Conservation (phyloP, 1,284 basidiomycete genomes). For the Malassezia equina region DNA sequence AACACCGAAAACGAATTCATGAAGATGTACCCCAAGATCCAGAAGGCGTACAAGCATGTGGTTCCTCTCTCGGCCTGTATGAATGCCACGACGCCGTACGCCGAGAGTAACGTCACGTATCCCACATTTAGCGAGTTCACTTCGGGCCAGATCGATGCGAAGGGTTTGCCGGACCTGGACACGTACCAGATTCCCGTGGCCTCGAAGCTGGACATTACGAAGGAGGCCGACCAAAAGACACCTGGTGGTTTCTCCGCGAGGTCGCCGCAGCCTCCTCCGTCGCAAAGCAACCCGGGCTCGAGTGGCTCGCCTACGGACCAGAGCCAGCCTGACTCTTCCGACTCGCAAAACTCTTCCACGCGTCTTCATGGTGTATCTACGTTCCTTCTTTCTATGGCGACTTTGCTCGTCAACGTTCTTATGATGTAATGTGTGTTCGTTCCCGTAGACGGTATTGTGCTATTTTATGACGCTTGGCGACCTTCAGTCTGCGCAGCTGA, state of each 20-base stretch:
- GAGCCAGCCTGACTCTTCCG: not conserved
- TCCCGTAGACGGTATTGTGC: not conserved
- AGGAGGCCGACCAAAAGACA: not conserved
- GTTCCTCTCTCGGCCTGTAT: slow-evolving; percentile 23
- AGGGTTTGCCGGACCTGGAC: slow-evolving; percentile 21
- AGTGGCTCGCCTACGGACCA: not conserved
- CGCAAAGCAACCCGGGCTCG: too few relatives aligned
- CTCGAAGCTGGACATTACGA: slow-evolving; percentile 1
- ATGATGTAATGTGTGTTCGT: not conserved
- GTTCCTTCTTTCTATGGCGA: not conserved
- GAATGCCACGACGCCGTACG: slow-evolving; percentile 20
- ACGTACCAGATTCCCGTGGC: slow-evolving; percentile 13
- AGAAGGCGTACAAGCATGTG: slow-evolving; percentile 18
- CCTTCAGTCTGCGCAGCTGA: too few relatives aligned
- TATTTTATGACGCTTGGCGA: not conserved
- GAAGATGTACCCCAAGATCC: slow-evolving; percentile 20
- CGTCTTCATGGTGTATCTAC: not conserved
- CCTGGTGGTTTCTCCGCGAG: not conserved
- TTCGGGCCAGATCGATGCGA: slow-evolving; percentile 22
- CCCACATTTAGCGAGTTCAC: slow-evolving; percentile 17
- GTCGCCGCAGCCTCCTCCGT: not conserved
- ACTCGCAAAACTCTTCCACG: not conserved
- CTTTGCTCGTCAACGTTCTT: not conserved
- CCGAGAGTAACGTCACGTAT: slow-evolving; percentile 12
- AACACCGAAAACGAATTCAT: slow-evolving; percentile 22